These are phyloP conservation scores for Yamadazyma jaroonii DNA, from an alignment of 1,139 yeast species.

Conservation along the genomic window DNA sequence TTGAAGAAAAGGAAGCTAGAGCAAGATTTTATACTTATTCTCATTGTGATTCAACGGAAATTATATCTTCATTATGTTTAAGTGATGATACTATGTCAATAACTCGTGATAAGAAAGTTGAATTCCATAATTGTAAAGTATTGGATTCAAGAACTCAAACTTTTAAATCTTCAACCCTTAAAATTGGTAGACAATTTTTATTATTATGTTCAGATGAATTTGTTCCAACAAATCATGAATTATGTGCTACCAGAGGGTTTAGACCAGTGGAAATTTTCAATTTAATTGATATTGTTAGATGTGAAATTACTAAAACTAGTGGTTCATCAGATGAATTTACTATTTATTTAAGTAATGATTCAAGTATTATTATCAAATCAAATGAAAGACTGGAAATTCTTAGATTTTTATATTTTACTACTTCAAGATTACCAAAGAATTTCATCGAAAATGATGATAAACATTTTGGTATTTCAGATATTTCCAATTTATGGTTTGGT, in stretches of 20 bases:
- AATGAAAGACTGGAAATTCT: constrained; percentile 65
- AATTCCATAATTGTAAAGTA: constrained; percentile 55
- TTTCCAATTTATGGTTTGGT: constrained; percentile 48
- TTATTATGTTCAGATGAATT: constrained; percentile 49
- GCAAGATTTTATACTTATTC: constrained; percentile 35
- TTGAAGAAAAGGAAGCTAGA: constrained; percentile 15
- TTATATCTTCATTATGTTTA: constrained; percentile 51
- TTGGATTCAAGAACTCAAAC: constrained; percentile 34
- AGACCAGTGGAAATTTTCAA: constrained; percentile 51
- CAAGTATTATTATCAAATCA: constrained; percentile 52
- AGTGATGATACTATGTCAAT: constrained; percentile 36
- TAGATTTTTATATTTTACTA: constrained; percentile 65
- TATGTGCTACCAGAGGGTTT: constrained; percentile 30
- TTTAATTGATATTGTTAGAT: constrained; percentile 50
- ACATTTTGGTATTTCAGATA: constrained; percentile 17
- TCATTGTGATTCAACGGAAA: constrained; percentile 47
- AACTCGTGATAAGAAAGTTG: constrained; percentile 56
- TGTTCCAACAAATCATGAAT: constrained; percentile 20
- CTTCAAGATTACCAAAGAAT: constrained; percentile 46
- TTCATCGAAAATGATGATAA: constrained; percentile 18
- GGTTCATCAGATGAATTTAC: constrained; percentile 51
- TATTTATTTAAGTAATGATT: constrained; percentile 46
- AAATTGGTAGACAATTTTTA: constrained; percentile 68
- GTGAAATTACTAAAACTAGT: constrained; percentile 49
- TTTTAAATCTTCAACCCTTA: constrained; percentile 53